Base-by-base conservation (phyloP, 441 rosid species). In the Erodium texanum region DNA sequence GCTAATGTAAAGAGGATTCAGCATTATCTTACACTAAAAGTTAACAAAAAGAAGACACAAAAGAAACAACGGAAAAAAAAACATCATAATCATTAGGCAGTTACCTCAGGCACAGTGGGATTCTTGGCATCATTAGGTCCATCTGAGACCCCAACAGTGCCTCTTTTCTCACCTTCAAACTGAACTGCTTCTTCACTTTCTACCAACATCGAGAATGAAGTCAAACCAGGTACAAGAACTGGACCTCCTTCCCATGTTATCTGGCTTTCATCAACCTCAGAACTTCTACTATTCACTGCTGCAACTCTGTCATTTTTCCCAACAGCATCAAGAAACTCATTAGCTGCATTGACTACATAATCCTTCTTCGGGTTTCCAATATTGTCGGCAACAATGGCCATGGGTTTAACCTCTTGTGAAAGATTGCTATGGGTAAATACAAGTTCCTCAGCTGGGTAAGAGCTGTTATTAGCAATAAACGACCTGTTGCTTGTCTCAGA, bases 201-300 rank as follows among this genome's bases (percentile, higher is more conserved):
- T 50, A 43, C 38, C n/a, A 45, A 10, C 5, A 59, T n/a, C n/a
- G 84, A 34, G 56, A 58, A 62, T 34, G 82, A 70, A 62, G 77
- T 59, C 77, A 86, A 78, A 18, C 92, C 97, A 27, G 94, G 97
- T 20, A 87, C 89, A 74, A 86, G 81, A 72, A 89, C 84, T 52
- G 88, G 81, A 72, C 70, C 50, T 43, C 50, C 50, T 43, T 43
- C 50, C 11, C n/a, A 43, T 43, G 50, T 43, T 43, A 34, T 34
- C 41, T 34, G 41, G 41, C 10, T 34, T 34, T 34, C 41, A 34
- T 34, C 41, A 32, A 32, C 38, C 4, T 32, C 38, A 0, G 38
- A 2, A 7, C 41, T 7, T 34, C 41, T 34, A 10, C 41, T 34
- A 34, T 7, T 34, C 41, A 34, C 41, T 34, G 41, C 41, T 34